Evolutionary conservation across 345 rosid genomes (phyloP).

Genomic region (Capsella bursapastoris): DNA sequence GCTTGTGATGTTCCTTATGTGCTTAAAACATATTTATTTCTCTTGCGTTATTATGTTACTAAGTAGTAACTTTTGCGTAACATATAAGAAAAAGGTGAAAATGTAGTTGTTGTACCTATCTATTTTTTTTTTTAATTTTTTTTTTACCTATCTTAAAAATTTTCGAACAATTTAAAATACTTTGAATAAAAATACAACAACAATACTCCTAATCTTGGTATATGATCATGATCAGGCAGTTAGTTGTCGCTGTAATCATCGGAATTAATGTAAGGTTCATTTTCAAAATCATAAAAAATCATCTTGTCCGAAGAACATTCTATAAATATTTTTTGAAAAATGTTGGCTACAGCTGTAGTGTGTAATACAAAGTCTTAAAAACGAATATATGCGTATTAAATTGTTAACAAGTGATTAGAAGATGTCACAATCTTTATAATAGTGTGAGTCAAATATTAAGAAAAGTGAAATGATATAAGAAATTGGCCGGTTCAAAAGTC

Average conservation of each 20-base stretch:
- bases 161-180: background rate
- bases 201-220: conserved; percentile 29
- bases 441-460: conserved; percentile 22
- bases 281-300: background rate
- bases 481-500: conserved; percentile 43
- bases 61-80: background rate
- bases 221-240: conserved; percentile 26
- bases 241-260: conserved; percentile 27
- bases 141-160: background rate
- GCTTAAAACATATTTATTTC: background rate
- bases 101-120: conserved; percentile 32
- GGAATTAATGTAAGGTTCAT: background rate
- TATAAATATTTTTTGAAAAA: background rate
- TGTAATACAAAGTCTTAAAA: conserved; percentile 4
- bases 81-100: background rate
- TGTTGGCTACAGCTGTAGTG: conserved; percentile 26
- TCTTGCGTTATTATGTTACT: background rate
- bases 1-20: conserved; percentile 21
- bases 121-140: too few species aligned
- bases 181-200: conserved; percentile 21
- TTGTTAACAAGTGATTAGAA: conserved; percentile 30
- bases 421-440: conserved; percentile 32
- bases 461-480: conserved; percentile 31
- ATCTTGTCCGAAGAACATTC: background rate
- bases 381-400: background rate